Evolutionary conservation across 257 asterid species (phyloP).

Genomic region (Petrea volubilis): DNA sequence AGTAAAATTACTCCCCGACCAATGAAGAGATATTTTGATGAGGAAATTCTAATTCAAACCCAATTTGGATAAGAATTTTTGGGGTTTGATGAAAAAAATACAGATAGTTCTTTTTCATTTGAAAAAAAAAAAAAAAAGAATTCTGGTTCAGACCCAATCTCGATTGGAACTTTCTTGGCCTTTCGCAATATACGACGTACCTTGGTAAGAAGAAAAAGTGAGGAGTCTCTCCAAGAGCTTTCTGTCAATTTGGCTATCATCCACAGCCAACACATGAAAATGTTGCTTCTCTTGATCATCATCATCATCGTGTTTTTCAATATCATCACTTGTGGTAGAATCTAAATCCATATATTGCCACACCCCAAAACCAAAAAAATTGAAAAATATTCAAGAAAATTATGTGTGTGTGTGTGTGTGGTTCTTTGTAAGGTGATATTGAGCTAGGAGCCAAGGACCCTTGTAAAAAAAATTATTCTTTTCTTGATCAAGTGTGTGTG

Average conservation of each 20-base stretch:
- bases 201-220: constrained; percentile 57
- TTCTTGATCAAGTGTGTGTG: not conserved
- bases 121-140: too few species aligned
- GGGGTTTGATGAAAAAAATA: too few species aligned
- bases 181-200: not conserved
- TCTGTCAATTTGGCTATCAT: constrained; percentile 53
- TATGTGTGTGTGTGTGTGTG: not conserved
- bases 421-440: not conserved
- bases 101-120: too few species aligned
- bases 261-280: constrained; percentile 66
- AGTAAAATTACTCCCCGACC: not conserved
- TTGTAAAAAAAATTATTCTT: not conserved
- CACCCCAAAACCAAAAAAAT: too few species aligned
- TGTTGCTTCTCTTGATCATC: constrained; percentile 20
- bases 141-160: not conserved
- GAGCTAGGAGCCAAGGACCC: not conserved
- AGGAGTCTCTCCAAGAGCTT: constrained; percentile 60
- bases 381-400: too few species aligned
- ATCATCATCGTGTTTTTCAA: not conserved
- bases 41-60: not conserved
- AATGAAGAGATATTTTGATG: not conserved
- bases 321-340: constrained; percentile 1
- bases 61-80: not conserved
- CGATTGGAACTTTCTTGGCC: not conserved
- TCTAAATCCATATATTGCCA: constrained; percentile 35